phyloP scores from a whole-genome alignment of 140 eudicot genomes.

The Cichorium intybus region DNA sequence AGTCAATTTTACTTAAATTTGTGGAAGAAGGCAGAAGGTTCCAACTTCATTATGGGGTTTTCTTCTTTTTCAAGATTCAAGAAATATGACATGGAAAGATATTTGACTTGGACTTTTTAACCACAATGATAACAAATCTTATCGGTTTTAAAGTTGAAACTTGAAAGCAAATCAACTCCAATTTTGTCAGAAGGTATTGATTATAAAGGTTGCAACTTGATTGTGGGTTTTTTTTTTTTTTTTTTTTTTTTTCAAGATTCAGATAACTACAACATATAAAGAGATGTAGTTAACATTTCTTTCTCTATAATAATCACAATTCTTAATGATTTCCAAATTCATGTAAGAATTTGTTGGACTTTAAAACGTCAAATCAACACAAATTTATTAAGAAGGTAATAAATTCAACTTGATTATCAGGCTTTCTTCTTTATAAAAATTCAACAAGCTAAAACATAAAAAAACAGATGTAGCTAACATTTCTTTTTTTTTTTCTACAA shows the following conservation, averaged over 20 bases:
- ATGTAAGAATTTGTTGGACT: slow-evolving; percentile 3
- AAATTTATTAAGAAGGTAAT: neutral
- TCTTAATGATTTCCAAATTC: neutral
- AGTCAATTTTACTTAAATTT: neutral
- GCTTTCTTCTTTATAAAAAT: neutral
- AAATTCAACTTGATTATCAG: slow-evolving; percentile 2
- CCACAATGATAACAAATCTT: neutral
- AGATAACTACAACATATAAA: neutral
- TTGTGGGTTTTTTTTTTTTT: neutral
- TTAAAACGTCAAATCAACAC: neutral
- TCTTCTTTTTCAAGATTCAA: neutral
- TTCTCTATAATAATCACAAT: neutral
- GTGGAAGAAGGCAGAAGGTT: neutral
- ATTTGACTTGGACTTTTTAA: neutral
- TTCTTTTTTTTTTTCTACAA: neutral
- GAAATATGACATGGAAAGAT: neutral
- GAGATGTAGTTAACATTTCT: neutral
- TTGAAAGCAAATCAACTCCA: neutral
- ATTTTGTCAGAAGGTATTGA: neutral
- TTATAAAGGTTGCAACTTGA: slow-evolving; percentile 8
- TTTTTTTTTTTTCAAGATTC: neutral
- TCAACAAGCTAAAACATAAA: neutral
- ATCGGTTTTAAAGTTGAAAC: slow-evolving; percentile 5
- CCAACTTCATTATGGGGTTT: neutral
- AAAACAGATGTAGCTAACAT: neutral